Evolutionary conservation across 2,329 filamentous ascomycete species (phyloP), one percentile per base, ranked within the genome.

Genomic region (Didymosphaeria variabile): DNA sequence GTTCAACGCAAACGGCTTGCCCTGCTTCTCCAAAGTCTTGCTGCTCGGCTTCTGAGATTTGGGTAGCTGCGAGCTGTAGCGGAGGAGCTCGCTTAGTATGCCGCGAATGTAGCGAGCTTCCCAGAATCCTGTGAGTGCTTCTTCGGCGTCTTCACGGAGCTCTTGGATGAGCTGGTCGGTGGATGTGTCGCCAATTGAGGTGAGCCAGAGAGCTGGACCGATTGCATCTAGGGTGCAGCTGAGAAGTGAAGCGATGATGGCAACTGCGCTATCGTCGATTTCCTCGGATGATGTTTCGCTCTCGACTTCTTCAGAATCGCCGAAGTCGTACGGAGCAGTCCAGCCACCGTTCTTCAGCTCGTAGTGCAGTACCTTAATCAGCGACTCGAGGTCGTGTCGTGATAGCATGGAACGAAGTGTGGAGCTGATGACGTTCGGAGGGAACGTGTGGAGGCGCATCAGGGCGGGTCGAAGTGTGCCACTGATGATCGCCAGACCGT

Each of bases 341-440:
- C 91, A 94, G 34, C 89, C 89, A 59, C 91, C 91, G 65, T 88
- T 87, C 55, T 89, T 87, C 49, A 94, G 83, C 78, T 94, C 90
- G 65, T 90, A 84, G 58, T 91, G 88, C 32, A 94, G 83, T 6
- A 93, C 82, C 66, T 90, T 86, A 67, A 94, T 89, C 56, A 94
- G 84, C 38, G 88, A 88, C 12, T 92, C 81, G 26, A 91, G 87
- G 67, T 94, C 90, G 64, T 90, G 85, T 2, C 87, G 88, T 51
- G 85, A 84, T 61, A 92, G 86, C 31, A 85, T 85, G 12, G 83
- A 82, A 44, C 90, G 88, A 47, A 94, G 83, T 3, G 87, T 86
- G 56, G 85, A 83, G 50, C 90, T 86, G 45, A 91, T 88, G 1
- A 84, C 79, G 0, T 82, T 70, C 5, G 84, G 79, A 5, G 91